These are phyloP conservation scores for Termitomyces sp. DNA, from an alignment of 1,284 basidiomycete genomes.

Conservation along the genomic window DNA sequence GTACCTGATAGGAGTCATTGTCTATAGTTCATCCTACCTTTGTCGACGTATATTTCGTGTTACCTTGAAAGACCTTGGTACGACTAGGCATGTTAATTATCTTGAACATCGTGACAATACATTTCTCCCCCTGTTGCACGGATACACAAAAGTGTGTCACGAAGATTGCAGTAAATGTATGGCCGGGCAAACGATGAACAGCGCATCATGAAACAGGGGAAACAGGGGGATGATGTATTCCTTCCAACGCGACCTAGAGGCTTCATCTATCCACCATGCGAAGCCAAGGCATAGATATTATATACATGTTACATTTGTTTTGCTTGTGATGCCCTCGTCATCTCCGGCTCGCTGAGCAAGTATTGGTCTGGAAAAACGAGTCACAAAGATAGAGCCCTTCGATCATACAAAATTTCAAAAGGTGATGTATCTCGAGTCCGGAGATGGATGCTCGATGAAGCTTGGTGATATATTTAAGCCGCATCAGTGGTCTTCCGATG, in stretches of 20 bases:
- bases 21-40: background rate
- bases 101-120: background rate
- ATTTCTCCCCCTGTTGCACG: background rate
- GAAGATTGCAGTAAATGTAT: background rate
- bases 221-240: background rate
- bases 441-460: background rate
- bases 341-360: background rate
- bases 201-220: background rate
- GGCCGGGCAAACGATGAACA: background rate
- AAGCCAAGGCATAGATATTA: background rate
- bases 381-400: background rate
- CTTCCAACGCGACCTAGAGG: background rate
- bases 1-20: background rate
- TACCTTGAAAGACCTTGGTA: background rate
- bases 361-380: background rate
- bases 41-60: background rate
- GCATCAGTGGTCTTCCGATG: background rate
- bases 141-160: background rate
- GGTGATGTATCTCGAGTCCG: background rate
- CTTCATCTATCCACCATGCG: background rate
- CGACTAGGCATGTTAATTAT: background rate
- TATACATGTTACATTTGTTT: background rate
- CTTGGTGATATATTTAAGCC: background rate
- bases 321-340: background rate
- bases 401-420: background rate